These are phyloP conservation scores for Hericium erinaceus DNA, from an alignment of 768 basidiomycete genomes.

Conservation along the genomic window DNA sequence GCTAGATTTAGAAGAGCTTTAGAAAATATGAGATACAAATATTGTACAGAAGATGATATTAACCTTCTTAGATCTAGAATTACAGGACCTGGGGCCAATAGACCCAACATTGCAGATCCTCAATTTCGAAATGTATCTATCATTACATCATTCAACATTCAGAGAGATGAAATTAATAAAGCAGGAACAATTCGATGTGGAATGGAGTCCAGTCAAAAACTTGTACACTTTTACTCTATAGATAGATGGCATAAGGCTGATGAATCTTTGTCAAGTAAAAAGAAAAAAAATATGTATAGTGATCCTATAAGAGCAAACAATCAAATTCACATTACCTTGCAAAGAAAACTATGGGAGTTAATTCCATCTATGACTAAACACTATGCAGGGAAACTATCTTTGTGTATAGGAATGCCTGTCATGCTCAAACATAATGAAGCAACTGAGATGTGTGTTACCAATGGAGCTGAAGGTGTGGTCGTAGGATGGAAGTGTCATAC, in stretches of 20 bases:
- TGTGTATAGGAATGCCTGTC: conserved; percentile 18
- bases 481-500: conserved; percentile 5
- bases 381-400: conserved; percentile 9
- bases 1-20: conserved; percentile 21
- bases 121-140: conserved; percentile 27
- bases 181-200: conserved; percentile 24
- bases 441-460: conserved; percentile 17
- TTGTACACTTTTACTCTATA: conserved; percentile 22
- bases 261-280: neutral
- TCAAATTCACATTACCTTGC: neutral
- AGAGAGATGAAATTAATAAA: conserved; percentile 30
- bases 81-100: conserved; percentile 5
- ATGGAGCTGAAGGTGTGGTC: conserved; percentile 17
- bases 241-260: neutral
- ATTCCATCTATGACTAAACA: conserved; percentile 11
- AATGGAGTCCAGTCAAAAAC: conserved; percentile 18
- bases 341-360: conserved; percentile 16
- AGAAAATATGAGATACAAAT: conserved; percentile 30
- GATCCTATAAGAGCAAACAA: neutral
- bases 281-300: neutral
- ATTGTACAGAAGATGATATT: conserved; percentile 30
- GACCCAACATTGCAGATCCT: conserved; percentile 7
- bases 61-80: conserved; percentile 23
- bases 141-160: conserved; percentile 28
- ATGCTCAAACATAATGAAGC: conserved; percentile 16